These are phyloP conservation scores for Ceratobasidium sp. DNA, from an alignment of 1,284 basidiomycete genomes.

Conservation along the genomic window DNA sequence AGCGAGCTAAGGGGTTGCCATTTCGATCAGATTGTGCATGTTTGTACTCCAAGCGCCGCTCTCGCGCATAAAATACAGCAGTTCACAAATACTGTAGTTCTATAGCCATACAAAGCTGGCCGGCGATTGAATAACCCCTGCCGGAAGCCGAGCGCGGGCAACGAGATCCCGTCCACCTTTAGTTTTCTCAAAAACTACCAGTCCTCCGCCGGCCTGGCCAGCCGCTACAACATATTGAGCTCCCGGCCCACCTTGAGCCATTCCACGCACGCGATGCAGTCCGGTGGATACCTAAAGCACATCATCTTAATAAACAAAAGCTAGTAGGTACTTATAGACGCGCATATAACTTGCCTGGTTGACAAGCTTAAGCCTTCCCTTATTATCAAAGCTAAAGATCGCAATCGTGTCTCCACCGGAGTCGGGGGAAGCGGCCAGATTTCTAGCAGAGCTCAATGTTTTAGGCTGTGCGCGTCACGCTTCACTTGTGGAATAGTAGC, in stretches of 20 bases:
- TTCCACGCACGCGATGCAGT: conserved; percentile 72
- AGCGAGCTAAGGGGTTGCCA: too few relatives aligned
- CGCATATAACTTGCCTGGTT: conserved; percentile 55
- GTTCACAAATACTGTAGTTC: too few relatives aligned
- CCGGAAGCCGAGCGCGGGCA: conserved; percentile 49
- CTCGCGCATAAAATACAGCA: too few relatives aligned
- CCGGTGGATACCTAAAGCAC: conserved; percentile 66
- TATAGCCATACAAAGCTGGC: conserved; percentile 47
- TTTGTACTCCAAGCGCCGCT: too few relatives aligned
- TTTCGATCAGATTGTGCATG: too few relatives aligned
- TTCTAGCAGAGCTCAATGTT: conserved; percentile 53
- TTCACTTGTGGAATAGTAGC: conserved; percentile 56
- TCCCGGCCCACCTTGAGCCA: conserved; percentile 70
- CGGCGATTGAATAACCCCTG: conserved; percentile 44
- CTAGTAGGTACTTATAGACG: neutral
- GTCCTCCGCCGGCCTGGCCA: conserved; percentile 69
- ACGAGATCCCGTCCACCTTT: conserved; percentile 62
- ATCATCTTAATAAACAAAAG: too few relatives aligned
- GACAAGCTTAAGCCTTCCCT: conserved; percentile 56
- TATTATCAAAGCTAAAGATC: conserved; percentile 46
- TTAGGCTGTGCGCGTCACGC: conserved; percentile 62
- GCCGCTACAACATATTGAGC: conserved; percentile 68
- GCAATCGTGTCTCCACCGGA: conserved; percentile 51
- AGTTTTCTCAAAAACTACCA: conserved; percentile 67
- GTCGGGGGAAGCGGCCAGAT: conserved; percentile 56